phyloP scores from a whole-genome alignment of 2,329 filamentous ascomycete species.

The Pseudogymnoascus sp. region DNA sequence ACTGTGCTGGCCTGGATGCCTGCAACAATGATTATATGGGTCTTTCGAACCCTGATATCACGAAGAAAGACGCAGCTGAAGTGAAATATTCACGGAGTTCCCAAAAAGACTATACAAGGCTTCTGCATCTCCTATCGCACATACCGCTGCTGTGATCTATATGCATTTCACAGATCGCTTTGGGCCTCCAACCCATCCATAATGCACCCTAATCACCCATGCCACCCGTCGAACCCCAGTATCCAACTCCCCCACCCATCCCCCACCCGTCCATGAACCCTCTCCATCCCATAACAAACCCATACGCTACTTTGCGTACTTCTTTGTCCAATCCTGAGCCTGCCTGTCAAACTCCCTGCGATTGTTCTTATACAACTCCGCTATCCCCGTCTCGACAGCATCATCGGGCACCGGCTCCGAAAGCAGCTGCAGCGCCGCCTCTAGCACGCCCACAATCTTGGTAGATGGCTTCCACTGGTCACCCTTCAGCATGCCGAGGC shows the following conservation, averaged over 20 bases:
- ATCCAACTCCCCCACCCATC: background rate
- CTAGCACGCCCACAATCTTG: slow-evolving; percentile 55
- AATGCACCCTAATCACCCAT: background rate
- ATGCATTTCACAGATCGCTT: background rate
- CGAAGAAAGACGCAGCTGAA: background rate
- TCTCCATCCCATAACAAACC: background rate
- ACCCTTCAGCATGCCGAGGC: slow-evolving; percentile 59
- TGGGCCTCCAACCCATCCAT: background rate
- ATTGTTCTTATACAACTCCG: slow-evolving; percentile 60
- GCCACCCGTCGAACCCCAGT: background rate
- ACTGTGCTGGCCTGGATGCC: background rate
- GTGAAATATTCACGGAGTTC: background rate
- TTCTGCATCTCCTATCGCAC: background rate
- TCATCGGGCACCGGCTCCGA: slow-evolving; percentile 62
- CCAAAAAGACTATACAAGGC: background rate
- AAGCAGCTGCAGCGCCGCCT: slow-evolving; percentile 55
- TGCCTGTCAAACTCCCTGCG: slow-evolving; percentile 53
- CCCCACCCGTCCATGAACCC: background rate
- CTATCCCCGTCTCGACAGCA: slow-evolving; percentile 59
- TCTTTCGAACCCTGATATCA: background rate
- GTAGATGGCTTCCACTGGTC: slow-evolving; percentile 68
- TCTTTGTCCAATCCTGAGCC: slow-evolving; percentile 58
- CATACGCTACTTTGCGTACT: slow-evolving; percentile 42
- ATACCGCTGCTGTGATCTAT: background rate
- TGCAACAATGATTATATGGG: background rate